Conservation (phyloP, 331 rosid genomes). For the Stylosanthes scabra region DNA sequence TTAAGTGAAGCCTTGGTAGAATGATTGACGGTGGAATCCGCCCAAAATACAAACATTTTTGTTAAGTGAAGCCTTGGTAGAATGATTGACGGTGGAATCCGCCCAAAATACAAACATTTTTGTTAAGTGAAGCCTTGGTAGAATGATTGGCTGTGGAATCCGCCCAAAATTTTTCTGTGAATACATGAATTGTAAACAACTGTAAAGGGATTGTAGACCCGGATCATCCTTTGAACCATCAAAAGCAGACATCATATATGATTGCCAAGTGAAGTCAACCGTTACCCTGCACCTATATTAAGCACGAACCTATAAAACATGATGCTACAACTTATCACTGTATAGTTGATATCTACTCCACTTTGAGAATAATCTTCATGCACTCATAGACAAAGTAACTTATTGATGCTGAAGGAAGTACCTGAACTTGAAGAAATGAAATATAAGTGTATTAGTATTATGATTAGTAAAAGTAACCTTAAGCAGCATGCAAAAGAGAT, state of each 20-base stretch:
- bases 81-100: constrained; percentile 23
- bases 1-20: constrained; percentile 19
- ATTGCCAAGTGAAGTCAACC: constrained; percentile 39
- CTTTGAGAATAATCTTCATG: constrained; percentile 95
- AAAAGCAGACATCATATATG: constrained; percentile 35
- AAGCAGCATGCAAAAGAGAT: constrained; percentile 21
- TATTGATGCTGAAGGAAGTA: constrained; percentile 95
- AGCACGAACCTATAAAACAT: constrained; percentile 30
- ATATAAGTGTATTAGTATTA: constrained; percentile 12
- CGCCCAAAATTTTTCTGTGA: constrained; percentile 28
- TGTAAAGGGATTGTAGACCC: constrained; percentile 19
- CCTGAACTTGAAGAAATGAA: constrained; percentile 59
- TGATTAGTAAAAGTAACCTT: constrained; percentile 27
- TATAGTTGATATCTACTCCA: constrained; percentile 64
- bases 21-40: constrained; percentile 22
- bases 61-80: constrained; percentile 18
- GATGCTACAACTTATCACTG: constrained; percentile 34
- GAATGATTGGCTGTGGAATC: constrained; percentile 25
- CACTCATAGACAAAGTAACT: constrained; percentile 96
- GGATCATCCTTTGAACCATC: constrained; percentile 30
- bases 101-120: constrained; percentile 34
- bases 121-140: constrained; percentile 19
- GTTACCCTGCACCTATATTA: constrained; percentile 38
- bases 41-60: constrained; percentile 43
- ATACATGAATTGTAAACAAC: constrained; percentile 1